Evolutionary conservation across 345 rosid genomes (phyloP).

Genomic region (Brassica rapa): DNA sequence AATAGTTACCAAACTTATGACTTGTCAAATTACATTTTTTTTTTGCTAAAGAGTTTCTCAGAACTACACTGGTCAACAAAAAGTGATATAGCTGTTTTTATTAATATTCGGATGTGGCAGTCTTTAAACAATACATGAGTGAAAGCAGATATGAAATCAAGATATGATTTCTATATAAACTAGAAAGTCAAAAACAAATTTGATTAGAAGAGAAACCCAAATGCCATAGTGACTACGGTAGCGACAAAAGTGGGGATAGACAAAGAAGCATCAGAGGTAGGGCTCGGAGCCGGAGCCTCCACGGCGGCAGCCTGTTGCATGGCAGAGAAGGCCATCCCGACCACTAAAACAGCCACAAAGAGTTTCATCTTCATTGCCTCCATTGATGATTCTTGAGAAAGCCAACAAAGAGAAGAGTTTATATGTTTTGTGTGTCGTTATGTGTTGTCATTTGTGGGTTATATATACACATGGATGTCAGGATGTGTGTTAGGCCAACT

Average conservation of each 20-base stretch:
- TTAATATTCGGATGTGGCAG: slow-evolving; percentile 1
- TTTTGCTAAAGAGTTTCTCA: not conserved
- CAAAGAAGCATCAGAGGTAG: slow-evolving; percentile 36
- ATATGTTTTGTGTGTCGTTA: not conserved
- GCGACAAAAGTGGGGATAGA: slow-evolving; percentile 23
- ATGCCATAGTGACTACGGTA: slow-evolving; percentile 20
- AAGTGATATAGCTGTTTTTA: not conserved
- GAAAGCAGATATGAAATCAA: not conserved
- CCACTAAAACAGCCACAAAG: slow-evolving; percentile 29
- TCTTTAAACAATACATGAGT: not conserved
- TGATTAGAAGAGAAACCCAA: slow-evolving; percentile 31
- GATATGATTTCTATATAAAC: slow-evolving; percentile 3
- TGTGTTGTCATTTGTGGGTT: slow-evolving; percentile 3
- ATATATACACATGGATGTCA: slow-evolving; percentile 16
- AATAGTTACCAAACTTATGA: not conserved
- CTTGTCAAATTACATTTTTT: not conserved
- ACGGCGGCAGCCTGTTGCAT: slow-evolving; percentile 33
- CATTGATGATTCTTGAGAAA: slow-evolving; percentile 14
- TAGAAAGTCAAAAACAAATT: not conserved
- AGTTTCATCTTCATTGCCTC: slow-evolving; percentile 38
- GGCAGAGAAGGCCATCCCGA: slow-evolving; percentile 23
- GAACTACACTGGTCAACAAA: not conserved
- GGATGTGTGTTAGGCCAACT: slow-evolving; percentile 16
- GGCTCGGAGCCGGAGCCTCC: slow-evolving; percentile 40
- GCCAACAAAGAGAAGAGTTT: slow-evolving; percentile 12